Base-by-base conservation (phyloP, 202 grass and related monocot genomes). In the Schoenoplectus triqueter region DNA sequence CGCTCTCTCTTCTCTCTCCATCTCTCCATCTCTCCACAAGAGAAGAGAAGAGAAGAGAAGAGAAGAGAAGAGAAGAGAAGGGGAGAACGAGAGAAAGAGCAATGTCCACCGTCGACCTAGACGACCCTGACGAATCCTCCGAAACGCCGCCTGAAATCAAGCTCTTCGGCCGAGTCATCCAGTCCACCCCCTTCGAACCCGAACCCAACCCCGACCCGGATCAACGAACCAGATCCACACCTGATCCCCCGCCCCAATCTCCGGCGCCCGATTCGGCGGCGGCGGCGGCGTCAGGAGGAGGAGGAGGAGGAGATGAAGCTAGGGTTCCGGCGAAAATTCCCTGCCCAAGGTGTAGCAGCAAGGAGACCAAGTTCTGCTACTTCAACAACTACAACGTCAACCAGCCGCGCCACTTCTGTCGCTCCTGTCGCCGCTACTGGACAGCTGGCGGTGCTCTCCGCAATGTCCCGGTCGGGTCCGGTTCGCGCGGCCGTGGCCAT, bases 301-400 rank as follows among this genome's bases (percentile, higher is more conserved):
- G n/a, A 18, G 66, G 66, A 6, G 66, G 18, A 66, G 80, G 19
- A 48, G 86, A 82, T 9, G 72, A 21, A 57, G 59, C 86, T 44
- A 70, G 49, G 70, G 81, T 44, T 41, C 80, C 51, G 48, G 69
- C 44, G 75, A 84, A 65, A 83, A 66, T 93, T 77, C 90, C 91
- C 5, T 97, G 95, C 82, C 95, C 92, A 62, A 45, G 95, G 83
- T 95, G 95, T 73, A 90, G 83, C 78, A 97, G 95, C 91, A 83
- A 85, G 84, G 95, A 95, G 64, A 97, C 95, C 82, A 97, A 97
- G 89, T 97, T 97, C 88, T 97, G 95, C 89, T 97, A 97, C 92
- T 97, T 93, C 92, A 97, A 95, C 85, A 97, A 97, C 90, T 95
- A 97, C 91, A 95, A 97, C 92, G 92, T 97, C 77, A 89, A 89